Evolutionary conservation across 2,329 filamentous ascomycete species (phyloP), one percentile per base, ranked within the genome.

Genomic region (Fusarium begoniae): DNA sequence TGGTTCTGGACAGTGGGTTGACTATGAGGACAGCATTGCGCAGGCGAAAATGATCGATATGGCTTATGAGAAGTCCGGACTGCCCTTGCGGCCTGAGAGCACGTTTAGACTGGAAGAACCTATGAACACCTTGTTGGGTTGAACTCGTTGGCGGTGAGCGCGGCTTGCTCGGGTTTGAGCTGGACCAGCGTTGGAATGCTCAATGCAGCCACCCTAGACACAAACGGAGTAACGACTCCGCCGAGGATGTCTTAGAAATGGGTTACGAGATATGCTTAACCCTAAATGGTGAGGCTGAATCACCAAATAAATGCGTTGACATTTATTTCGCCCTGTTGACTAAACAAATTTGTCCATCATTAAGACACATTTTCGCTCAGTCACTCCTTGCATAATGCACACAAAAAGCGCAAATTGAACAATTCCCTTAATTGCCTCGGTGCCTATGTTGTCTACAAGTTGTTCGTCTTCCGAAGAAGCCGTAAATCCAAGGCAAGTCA

Each of bases 41-140:
- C 58, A 56, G 6, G 58, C 47, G 6, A 61, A 6, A 30, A 56
- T 61, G 47, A 56, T 61, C 5, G 58, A 43, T 8, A 61, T 56
- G 58, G 58, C 47, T 8, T 56, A 56, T 15, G 37, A 43, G 2
- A 61, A 61, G 12, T 55, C 28, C 3, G 48, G 28, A 11, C 13
- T 56, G 2, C 37, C 37, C 4, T 7, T 43, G 2, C n/a, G 48
- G 0, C 37, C 58, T 8, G 55, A 2, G 4, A 56, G 20, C 8
- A 15, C 35, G 4, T 61, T 56, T 7, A 43, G 28, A 24, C 11
- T 7, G 14, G 6, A 43, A 12, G 5, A 26, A 2, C 14, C 4
- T 6, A n/a, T n/a, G 8, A 7, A 3, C 22, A 13, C 7, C 17
- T 55, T 18, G 15, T 30, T 8, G 24, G 35, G 20, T 13, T 55